Conservation (phyloP, 164 flowering plant species). For the Kingdonia uniflora region DNA sequence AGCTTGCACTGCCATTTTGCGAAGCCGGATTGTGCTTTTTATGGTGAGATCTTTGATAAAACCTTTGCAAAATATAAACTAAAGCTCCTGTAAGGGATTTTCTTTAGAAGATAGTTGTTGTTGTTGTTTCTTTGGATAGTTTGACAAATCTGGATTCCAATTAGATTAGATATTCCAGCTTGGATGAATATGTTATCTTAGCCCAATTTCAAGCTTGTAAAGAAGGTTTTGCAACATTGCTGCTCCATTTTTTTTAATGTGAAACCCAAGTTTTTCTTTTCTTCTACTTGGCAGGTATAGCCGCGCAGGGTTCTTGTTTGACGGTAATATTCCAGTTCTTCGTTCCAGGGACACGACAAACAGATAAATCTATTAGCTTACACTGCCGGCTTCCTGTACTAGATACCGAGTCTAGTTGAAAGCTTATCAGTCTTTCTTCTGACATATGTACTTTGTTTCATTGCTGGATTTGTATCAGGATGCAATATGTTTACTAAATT, state of each 20-base stretch:
- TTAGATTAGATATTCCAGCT: too few relatives aligned
- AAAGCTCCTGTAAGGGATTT: too few relatives aligned
- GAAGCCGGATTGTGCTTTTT: conserved; percentile 86
- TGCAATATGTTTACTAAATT: too few relatives aligned
- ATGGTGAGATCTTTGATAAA: conserved; percentile 28
- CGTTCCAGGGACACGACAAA: conserved; percentile 71
- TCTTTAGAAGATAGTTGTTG: too few relatives aligned
- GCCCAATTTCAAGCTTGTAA: too few relatives aligned
- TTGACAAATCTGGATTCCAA: neutral
- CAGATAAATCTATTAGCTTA: conserved; percentile 83
- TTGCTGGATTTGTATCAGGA: too few relatives aligned
- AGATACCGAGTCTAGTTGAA: conserved; percentile 57
- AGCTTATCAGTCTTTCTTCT: neutral
- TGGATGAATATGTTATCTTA: too few relatives aligned
- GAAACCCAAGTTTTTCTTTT: neutral
- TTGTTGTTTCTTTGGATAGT: neutral
- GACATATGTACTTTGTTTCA: too few relatives aligned
- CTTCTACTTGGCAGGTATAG: conserved; percentile 29
- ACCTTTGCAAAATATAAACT: too few relatives aligned
- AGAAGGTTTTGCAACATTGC: too few relatives aligned
- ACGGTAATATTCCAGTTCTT: conserved; percentile 93
- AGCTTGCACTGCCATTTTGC: conserved; percentile 74
- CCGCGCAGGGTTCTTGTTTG: conserved; percentile 61
- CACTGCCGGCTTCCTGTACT: conserved; percentile 93
- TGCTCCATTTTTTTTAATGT: too few relatives aligned